Evolutionary conservation across 2,329 filamentous ascomycete genomes (phyloP).

Genomic region (Fusarium caatingaense): DNA sequence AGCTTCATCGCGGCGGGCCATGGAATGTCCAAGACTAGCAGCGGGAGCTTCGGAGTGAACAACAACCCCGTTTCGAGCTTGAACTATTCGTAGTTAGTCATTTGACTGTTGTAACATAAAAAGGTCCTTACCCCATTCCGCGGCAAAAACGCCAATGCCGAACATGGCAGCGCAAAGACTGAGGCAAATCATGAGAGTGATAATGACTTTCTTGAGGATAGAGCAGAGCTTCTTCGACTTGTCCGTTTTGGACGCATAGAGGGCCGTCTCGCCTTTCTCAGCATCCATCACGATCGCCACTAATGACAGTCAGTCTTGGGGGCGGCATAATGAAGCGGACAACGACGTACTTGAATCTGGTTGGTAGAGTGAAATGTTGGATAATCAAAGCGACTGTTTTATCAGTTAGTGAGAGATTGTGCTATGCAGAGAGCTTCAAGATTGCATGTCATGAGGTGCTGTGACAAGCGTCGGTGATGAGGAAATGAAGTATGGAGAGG

Average conservation of each 20-base stretch:
- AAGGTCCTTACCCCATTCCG: conserved; percentile 42
- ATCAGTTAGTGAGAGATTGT: conserved; percentile 11
- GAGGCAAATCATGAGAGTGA: conserved; percentile 14
- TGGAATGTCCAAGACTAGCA: background rate
- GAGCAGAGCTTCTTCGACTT: conserved; percentile 19
- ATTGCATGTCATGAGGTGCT: conserved; percentile 1
- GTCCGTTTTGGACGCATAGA: conserved; percentile 10
- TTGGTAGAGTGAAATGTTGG: conserved; percentile 6
- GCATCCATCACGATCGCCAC: conserved; percentile 47
- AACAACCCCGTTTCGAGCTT: background rate
- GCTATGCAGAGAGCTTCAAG: background rate
- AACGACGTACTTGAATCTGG: conserved; percentile 32
- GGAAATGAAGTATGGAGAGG: background rate
- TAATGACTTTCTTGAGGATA: conserved; percentile 26
- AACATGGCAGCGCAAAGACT: conserved; percentile 44
- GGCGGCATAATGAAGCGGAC: background rate
- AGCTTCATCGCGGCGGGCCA: conserved; percentile 31
- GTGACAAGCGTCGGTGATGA: background rate
- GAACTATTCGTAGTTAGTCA: conserved; percentile 13
- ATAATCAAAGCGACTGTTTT: conserved; percentile 37
- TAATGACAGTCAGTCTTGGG: conserved; percentile 35
- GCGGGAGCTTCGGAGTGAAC: background rate
- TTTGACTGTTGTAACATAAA: background rate
- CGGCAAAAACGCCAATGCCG: conserved; percentile 46
- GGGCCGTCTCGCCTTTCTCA: conserved; percentile 39